Evolutionary conservation across 1,284 basidiomycete species (phyloP).

Genomic region (Schizopora paradoxa): DNA sequence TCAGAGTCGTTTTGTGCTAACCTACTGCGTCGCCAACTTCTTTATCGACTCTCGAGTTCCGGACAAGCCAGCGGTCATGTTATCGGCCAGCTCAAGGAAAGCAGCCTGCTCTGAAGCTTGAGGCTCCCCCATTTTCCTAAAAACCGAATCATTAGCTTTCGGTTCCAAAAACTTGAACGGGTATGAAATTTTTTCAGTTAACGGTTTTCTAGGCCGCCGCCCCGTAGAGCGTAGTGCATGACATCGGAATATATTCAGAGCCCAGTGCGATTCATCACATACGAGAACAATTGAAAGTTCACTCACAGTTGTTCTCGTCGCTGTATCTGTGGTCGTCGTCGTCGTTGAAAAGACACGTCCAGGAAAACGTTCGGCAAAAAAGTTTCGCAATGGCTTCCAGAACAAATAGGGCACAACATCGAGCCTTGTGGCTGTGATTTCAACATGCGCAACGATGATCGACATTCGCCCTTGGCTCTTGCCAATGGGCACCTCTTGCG

Average conservation of each 20-base stretch:
- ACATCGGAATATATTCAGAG: conserved; percentile 67
- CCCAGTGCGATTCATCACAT: conserved; percentile 83
- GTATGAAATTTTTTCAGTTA: conserved; percentile 49
- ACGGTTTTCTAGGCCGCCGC: conserved; percentile 90
- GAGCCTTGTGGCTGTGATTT: too few species aligned
- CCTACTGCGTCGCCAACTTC: conserved; percentile 50
- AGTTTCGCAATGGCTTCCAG: too few species aligned
- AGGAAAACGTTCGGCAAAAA: too few species aligned
- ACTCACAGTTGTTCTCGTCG: too few species aligned
- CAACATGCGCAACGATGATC: too few species aligned
- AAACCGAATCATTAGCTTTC: conserved; percentile 8
- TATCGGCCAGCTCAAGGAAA: conserved; percentile 44
- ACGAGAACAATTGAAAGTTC: background rate
- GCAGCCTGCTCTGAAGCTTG: conserved; percentile 18
- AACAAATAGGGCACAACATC: too few species aligned
- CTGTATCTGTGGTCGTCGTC: too few species aligned
- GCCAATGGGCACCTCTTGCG: too few species aligned
- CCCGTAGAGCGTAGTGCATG: conserved; percentile 67
- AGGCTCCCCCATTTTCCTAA: conserved; percentile 6
- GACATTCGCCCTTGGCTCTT: too few species aligned
- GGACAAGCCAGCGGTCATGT: conserved; percentile 58
- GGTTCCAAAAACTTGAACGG: background rate
- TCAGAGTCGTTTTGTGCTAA: conserved; percentile 11
- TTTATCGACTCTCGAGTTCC: conserved; percentile 55
- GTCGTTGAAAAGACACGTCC: too few species aligned